A percentile compares a stretch with the other conserved stretches of the same genome.
These are phyloP conservation scores for Nitzschia sp. DNA, from an alignment of 108 stramenopile genomes.

Conservation along the genomic window DNA sequence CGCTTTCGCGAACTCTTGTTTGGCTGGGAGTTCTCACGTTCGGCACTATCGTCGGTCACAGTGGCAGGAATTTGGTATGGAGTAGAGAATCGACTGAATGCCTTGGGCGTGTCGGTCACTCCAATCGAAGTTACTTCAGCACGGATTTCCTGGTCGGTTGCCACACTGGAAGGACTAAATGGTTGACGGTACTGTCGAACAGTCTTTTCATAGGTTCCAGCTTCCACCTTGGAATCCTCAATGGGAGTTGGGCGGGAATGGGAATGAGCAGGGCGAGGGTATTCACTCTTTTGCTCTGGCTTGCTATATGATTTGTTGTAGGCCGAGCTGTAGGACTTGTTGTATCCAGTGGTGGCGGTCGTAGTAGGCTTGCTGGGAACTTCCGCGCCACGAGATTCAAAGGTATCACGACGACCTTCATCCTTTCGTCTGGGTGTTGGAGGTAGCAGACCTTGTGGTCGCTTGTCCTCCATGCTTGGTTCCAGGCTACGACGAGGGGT, in stretches of 20 bases:
- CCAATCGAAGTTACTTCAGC: slow-evolving; percentile 26
- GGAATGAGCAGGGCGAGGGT: not conserved
- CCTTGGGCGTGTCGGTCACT: slow-evolving; percentile 12
- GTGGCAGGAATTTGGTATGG: slow-evolving; percentile 12
- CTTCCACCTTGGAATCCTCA: not conserved
- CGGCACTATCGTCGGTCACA: slow-evolving; percentile 9
- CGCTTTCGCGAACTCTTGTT: not conserved
- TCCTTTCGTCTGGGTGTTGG: slow-evolving; percentile 16
- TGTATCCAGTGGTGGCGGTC: not conserved
- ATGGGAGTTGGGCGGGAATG: not conserved
- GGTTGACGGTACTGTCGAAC: not conserved
- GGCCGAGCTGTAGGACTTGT: not conserved
- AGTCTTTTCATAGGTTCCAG: not conserved
- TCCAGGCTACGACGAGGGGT: slow-evolving; percentile 16
- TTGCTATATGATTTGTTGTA: not conserved
- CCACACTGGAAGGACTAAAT: slow-evolving; percentile 15
- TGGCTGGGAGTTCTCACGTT: not conserved
- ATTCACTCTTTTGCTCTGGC: not conserved
- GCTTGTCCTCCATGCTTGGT: slow-evolving; percentile 1
- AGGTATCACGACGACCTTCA: not conserved
- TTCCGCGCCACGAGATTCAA: not conserved
- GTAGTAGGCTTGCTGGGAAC: too few relatives aligned
- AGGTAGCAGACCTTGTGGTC: slow-evolving; percentile 5
- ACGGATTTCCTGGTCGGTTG: slow-evolving; percentile 24
- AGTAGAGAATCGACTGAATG: slow-evolving; percentile 1